These are phyloP conservation scores for Fragaria vesca DNA, from an alignment of 306 rosid genomes.

Conservation along the genomic window DNA sequence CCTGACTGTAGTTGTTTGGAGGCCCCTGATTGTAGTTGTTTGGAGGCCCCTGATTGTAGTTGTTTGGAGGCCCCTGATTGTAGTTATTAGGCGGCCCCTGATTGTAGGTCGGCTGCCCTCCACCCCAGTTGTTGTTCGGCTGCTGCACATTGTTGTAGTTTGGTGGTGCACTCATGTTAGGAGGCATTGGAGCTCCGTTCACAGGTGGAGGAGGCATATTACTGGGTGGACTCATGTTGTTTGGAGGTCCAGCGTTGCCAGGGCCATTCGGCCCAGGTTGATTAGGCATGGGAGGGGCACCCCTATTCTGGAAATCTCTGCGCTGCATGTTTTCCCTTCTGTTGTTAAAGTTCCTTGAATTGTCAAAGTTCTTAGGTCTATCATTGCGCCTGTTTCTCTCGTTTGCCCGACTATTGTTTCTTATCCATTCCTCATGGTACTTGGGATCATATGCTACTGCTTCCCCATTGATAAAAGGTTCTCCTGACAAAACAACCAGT, in stretches of 20 bases:
- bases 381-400: slow-evolving; percentile 95
- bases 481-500: slow-evolving; percentile 54
- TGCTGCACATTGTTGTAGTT: slow-evolving; percentile 21
- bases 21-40: slow-evolving; percentile 26
- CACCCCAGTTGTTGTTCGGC: slow-evolving; percentile 19
- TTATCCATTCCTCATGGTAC: slow-evolving; percentile 91
- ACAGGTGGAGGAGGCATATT: slow-evolving; percentile 6
- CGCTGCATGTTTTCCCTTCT: slow-evolving; percentile 75
- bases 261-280: slow-evolving; percentile 32
- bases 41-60: slow-evolving; percentile 20
- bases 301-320: slow-evolving; percentile 55
- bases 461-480: slow-evolving; percentile 88
- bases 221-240: slow-evolving; percentile 9
- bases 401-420: slow-evolving; percentile 86
- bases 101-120: slow-evolving; percentile 19
- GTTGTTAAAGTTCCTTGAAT: slow-evolving; percentile 84
- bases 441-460: slow-evolving; percentile 93
- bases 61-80: neutral
- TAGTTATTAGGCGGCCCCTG: slow-evolving; percentile 12
- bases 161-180: slow-evolving; percentile 16
- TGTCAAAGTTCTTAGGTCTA: slow-evolving; percentile 76
- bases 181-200: neutral
- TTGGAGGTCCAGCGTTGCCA: slow-evolving; percentile 34
- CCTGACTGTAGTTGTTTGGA: slow-evolving; percentile 8
- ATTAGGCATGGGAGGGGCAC: slow-evolving; percentile 41